Conservation (phyloP, 495 filamentous ascomycete species). For the Haplographium delicatum region DNA sequence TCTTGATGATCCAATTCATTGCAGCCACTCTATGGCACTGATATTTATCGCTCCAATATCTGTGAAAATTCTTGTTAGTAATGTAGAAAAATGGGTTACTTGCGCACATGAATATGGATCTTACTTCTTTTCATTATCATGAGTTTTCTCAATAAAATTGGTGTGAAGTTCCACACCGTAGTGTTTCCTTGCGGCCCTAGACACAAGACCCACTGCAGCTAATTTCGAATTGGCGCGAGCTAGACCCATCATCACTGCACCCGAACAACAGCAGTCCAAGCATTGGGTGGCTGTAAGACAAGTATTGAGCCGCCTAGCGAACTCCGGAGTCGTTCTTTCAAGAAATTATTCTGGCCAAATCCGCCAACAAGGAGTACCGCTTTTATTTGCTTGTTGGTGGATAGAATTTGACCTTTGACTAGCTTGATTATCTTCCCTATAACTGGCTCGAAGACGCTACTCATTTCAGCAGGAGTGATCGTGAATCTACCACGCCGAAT, state of each 20-base stretch:
- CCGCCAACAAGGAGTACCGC: constrained; percentile 38
- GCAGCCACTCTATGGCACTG: not conserved
- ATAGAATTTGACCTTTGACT: constrained; percentile 30
- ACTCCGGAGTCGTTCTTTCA: constrained; percentile 27
- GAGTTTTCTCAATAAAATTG: constrained; percentile 1
- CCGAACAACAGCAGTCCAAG: constrained; percentile 41
- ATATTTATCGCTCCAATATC: not conserved
- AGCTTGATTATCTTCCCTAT: constrained; percentile 23
- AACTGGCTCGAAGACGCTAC: not conserved
- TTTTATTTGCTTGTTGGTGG: constrained; percentile 26
- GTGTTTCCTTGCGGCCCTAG: constrained; percentile 34
- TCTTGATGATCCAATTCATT: not conserved
- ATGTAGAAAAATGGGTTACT: no score
- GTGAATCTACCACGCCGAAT: constrained; percentile 14
- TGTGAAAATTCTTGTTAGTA: no score
- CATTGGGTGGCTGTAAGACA: constrained; percentile 30
- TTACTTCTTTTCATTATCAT: constrained; percentile 5
- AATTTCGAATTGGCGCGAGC: constrained; percentile 21
- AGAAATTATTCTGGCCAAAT: constrained; percentile 36
- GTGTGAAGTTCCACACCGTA: constrained; percentile 29
- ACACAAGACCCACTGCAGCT: constrained; percentile 26
- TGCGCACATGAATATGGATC: no score
- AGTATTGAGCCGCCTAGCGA: constrained; percentile 13
- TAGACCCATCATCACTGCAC: constrained; percentile 35
- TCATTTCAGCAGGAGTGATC: not conserved